These are phyloP conservation scores for Penicillium desertorum DNA, from an alignment of 495 filamentous ascomycete genomes.

Conservation along the genomic window DNA sequence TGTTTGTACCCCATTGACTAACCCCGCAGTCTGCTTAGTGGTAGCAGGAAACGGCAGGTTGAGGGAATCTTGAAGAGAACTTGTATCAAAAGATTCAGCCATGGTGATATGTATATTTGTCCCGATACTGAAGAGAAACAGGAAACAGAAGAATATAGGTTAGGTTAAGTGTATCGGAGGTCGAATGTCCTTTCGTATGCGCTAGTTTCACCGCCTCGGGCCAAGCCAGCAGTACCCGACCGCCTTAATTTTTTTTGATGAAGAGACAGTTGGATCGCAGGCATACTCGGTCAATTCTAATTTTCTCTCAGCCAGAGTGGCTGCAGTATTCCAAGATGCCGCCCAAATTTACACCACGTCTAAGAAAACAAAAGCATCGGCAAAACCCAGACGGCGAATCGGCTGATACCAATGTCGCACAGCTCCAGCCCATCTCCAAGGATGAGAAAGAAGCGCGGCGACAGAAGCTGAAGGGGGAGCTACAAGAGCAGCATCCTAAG, in stretches of 20 bases:
- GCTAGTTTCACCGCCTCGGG: conserved; percentile 20
- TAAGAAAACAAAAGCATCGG: conserved; percentile 70
- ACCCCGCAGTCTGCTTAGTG: conserved; percentile 63
- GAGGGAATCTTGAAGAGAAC: conserved; percentile 35
- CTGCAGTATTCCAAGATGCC: conserved; percentile 49
- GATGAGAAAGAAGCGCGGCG: conserved; percentile 67
- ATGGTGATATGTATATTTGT: conserved; percentile 22
- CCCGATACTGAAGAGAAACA: neutral
- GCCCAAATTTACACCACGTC: conserved; percentile 72
- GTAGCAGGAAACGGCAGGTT: conserved; percentile 71
- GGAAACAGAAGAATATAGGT: neutral
- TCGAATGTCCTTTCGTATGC: conserved; percentile 11
- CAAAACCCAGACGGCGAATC: conserved; percentile 39
- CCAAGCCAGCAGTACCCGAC: conserved; percentile 24
- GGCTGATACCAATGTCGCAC: conserved; percentile 67
- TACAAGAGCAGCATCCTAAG: conserved; percentile 60
- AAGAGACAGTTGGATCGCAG: conserved; percentile 16
- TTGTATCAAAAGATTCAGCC: conserved; percentile 32
- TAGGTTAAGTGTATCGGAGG: neutral
- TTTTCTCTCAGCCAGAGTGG: conserved; percentile 17
- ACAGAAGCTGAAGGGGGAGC: conserved; percentile 64
- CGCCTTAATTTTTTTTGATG: conserved; percentile 32
- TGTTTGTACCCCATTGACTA: conserved; percentile 66
- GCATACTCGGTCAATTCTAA: conserved; percentile 3
- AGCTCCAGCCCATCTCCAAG: conserved; percentile 66